These are phyloP conservation scores for Dichotomopilus funicola DNA, from an alignment of 2,329 filamentous ascomycete genomes.

Conservation along the genomic window DNA sequence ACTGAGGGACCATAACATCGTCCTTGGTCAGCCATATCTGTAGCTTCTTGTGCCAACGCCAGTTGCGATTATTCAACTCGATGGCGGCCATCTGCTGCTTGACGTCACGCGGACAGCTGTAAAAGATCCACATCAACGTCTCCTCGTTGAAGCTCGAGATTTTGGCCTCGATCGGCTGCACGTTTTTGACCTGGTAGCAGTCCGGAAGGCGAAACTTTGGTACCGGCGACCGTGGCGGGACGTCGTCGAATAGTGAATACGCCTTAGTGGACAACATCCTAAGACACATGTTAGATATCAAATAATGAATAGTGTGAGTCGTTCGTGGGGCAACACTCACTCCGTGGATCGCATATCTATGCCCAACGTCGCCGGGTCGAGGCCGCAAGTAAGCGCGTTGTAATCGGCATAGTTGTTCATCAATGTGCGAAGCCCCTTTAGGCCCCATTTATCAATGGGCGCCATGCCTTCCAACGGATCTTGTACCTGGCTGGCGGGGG, in stretches of 20 bases:
- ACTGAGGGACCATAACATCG: slow-evolving; percentile 56
- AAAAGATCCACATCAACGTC: slow-evolving; percentile 64
- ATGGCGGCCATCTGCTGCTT: slow-evolving; percentile 58
- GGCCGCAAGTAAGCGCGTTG: slow-evolving; percentile 52
- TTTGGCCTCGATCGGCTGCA: slow-evolving; percentile 58
- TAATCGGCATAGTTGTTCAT: slow-evolving; percentile 61
- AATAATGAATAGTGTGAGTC: too few species aligned
- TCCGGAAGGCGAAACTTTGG: slow-evolving; percentile 55
- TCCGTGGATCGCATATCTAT: slow-evolving; percentile 52
- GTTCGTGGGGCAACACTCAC: slow-evolving; percentile 36
- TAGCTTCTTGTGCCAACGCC: slow-evolving; percentile 63
- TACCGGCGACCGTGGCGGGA: slow-evolving; percentile 51
- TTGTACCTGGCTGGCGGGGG: slow-evolving; percentile 36
- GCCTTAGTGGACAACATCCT: slow-evolving; percentile 53
- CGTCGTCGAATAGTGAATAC: slow-evolving; percentile 55
- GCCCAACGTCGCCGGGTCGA: slow-evolving; percentile 51
- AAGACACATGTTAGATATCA: slow-evolving; percentile 3
- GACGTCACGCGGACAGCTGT: slow-evolving; percentile 56
- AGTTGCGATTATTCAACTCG: slow-evolving; percentile 57
- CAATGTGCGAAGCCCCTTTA: slow-evolving; percentile 56
- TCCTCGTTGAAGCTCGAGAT: slow-evolving; percentile 63
- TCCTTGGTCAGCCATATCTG: slow-evolving; percentile 63
- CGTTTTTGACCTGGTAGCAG: slow-evolving; percentile 61
- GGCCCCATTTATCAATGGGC: slow-evolving; percentile 57
- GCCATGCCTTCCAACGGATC: slow-evolving; percentile 57